Percentiles rank a stretch among this genome's conserved stretches.
Evolutionary conservation across 2,329 filamentous ascomycete species (phyloP).

Genomic region (Fusarium irregulare): DNA sequence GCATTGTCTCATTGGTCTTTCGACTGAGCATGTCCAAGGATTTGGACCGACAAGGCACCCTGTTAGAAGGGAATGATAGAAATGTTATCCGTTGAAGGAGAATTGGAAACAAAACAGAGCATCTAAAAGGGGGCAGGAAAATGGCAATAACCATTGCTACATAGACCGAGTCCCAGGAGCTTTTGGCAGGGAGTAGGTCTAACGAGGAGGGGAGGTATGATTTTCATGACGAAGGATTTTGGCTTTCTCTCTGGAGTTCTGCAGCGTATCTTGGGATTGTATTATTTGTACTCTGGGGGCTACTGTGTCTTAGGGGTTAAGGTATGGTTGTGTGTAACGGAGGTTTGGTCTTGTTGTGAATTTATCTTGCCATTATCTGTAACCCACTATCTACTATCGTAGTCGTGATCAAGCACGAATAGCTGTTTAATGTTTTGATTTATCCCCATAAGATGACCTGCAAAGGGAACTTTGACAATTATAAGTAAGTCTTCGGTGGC

Average conservation of each 20-base stretch:
- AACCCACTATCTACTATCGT: not conserved
- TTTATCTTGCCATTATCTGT: not conserved
- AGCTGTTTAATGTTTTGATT: not conserved
- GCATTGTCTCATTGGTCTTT: not conserved
- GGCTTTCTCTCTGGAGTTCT: slow-evolving; percentile 26
- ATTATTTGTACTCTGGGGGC: not conserved
- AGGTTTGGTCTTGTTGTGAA: not conserved
- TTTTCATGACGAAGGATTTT: slow-evolving; percentile 26
- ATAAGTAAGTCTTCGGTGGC: not conserved
- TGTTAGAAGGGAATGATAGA: slow-evolving; percentile 3
- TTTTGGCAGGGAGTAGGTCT: not conserved
- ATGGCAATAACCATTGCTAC: slow-evolving; percentile 5
- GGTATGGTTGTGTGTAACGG: not conserved
- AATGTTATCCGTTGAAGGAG: not conserved
- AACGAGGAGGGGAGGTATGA: slow-evolving; percentile 21
- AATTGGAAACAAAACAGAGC: not conserved
- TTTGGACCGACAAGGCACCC: not conserved
- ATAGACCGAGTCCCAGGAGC: slow-evolving; percentile 15
- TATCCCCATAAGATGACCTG: not conserved
- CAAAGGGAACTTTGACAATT: not conserved
- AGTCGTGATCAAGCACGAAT: not conserved
- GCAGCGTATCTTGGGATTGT: slow-evolving; percentile 19
- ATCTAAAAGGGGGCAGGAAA: slow-evolving; percentile 19
- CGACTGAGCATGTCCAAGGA: not conserved
- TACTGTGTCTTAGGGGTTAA: not conserved